Base-by-base conservation (phyloP, 1,139 yeast genomes). In the Lodderomyces margitis region DNA sequence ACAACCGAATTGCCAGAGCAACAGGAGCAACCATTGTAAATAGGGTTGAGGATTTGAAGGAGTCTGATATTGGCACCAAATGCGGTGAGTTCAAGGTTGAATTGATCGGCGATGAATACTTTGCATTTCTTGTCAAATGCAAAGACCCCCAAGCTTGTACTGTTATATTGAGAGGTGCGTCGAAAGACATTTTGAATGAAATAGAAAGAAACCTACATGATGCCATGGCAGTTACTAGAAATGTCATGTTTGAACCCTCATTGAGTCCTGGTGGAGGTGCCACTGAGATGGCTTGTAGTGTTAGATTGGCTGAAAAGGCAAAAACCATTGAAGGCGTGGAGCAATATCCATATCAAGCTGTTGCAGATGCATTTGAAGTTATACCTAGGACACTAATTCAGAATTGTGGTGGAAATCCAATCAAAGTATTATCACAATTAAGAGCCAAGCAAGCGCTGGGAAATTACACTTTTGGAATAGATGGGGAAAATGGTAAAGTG, bases 201-300 rank as follows among this genome's bases (percentile, higher is more conserved):
- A 82, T 94, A 57, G 98, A 94, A 62, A 83, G 99, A 62, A 94
- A 94, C 63, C 75, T 94, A 59, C 98, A 92, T 61, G 99, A 94
- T 66, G 98, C 99, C 38, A 87, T 94, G 96, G 92, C 97, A 5
- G 98, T 92, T 40, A 83, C 98, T 19, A 81, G 97, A 64, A 94
- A 94, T 59, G 97, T 94, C 37, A 80, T 87, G 76, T 83, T 92
- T 55, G 95, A 92, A 62, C 98, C 99, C 39, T 81, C 94, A 32
- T 76, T 92, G 58, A 77, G 96, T 2, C 99, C 99, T 39, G 99
- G 99, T 54, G 99, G 98, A 45, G 98, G 99, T 58, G 98, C 99
- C 39, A 92, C 98, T 17, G 99, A 92, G 68, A 92, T 94, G 98
- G 98, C 98, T 1, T 91, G 94, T 39, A 78, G 94, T 51, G 98